Conservation (phyloP, 2,329 filamentous ascomycete genomes). For the Alternaria tenuissima region DNA sequence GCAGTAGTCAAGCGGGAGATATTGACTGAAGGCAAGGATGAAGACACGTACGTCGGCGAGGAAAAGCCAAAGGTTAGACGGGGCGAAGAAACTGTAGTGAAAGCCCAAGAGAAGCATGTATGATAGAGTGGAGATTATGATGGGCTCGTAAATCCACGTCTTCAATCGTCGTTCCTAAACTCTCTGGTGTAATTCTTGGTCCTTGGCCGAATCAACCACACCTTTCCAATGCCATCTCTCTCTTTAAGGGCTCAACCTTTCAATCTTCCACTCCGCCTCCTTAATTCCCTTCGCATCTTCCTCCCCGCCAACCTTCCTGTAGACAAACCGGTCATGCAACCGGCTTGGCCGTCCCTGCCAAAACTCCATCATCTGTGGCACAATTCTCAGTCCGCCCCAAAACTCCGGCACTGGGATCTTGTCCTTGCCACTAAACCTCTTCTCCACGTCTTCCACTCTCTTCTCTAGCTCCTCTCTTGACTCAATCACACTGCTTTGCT, state of each 20-base stretch:
- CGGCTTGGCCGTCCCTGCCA: slow-evolving; percentile 92
- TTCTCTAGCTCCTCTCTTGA: slow-evolving; percentile 77
- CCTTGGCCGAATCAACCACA: neutral
- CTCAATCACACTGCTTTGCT: slow-evolving; percentile 79
- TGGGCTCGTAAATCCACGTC: neutral
- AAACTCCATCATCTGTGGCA: slow-evolving; percentile 90
- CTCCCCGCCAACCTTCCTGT: slow-evolving; percentile 66
- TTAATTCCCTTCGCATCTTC: slow-evolving; percentile 16
- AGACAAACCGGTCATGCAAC: slow-evolving; percentile 92
- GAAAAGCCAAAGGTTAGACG: neutral
- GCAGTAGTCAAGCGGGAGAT: neutral
- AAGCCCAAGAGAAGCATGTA: neutral
- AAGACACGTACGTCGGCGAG: neutral
- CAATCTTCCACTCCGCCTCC: slow-evolving; percentile 66
- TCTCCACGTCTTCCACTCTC: slow-evolving; percentile 79
- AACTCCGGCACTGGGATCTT: slow-evolving; percentile 90
- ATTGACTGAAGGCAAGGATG: neutral
- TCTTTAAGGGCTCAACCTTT: slow-evolving; percentile 74
- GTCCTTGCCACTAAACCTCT: slow-evolving; percentile 76
- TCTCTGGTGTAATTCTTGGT: neutral
- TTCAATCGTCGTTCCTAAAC: neutral
- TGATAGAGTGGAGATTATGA: neutral
- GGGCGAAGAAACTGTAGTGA: neutral
- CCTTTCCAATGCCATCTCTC: neutral
- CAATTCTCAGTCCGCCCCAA: slow-evolving; percentile 89